Base-by-base conservation (phyloP, 2,329 filamentous ascomycete genomes). In the Purpureocillium lavendulum region DNA sequence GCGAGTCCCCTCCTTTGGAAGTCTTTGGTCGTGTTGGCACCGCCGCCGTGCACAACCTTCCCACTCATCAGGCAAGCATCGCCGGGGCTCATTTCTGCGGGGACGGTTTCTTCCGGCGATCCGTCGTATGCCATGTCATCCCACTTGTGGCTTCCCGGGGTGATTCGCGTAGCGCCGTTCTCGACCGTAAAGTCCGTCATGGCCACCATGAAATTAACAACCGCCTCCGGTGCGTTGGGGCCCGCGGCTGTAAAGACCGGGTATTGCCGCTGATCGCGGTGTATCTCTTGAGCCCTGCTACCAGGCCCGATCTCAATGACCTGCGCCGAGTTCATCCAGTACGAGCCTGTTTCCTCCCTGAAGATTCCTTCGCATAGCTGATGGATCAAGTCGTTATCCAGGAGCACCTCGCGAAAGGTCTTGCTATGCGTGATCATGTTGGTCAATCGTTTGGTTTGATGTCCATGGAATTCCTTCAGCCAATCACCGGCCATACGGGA, bases 41-140 rank as follows among this genome's bases (percentile, higher is more conserved):
- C 56, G 8, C 51, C 51, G 7, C 55, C 54, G 37, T 60, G 56
- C 14, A 58, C 51, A 5, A 58, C 51, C 49, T 59, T 60, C 26
- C 57, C 54, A 18, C 42, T 49, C 30, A 60, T 54, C 40, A 58
- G 52, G 30, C 49, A 49, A 9, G 50, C 51, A 39, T 59, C 56
- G 10, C 57, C 57, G 0, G 43, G 39, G 12, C 54, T 40, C 52
- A 57, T 57, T 40, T 56, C 55, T 9, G 50, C 53, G 17, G 43
- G 42, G 10, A 51, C 39, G 2, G 42, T 48, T 24, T 48, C 38
- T 8, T 49, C 53, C 4, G 39, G 46, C 3, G 35, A 39, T 13
- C 41, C 44, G 17, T 36, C n/a, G 15, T 41, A 36, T 1, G 28
- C 11, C 26, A 56, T 47, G 32, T 53, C 45, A 13, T 38, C 29